A percentile compares a stretch with the other conserved stretches of the same genome.
Conservation (phyloP, 768 basidiomycete species). For the Lactarius pseudohatsudake region DNA sequence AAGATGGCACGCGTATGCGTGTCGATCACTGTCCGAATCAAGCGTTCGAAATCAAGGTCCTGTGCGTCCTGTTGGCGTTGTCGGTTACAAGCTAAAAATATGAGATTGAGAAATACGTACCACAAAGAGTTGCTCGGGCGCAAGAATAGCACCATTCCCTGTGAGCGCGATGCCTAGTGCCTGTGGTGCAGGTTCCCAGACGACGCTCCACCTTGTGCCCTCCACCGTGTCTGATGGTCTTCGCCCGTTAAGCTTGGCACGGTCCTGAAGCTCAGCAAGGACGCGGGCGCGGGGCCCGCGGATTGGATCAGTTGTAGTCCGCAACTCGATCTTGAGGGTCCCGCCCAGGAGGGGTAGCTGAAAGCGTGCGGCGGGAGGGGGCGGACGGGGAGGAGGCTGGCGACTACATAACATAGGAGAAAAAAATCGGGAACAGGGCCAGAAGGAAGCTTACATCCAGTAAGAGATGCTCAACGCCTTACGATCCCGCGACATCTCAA, state of each 20-base stretch:
- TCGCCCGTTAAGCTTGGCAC: conserved; percentile 54
- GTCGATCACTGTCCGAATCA: conserved; percentile 62
- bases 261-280: conserved; percentile 61
- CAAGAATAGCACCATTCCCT: conserved; percentile 45
- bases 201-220: conserved; percentile 61
- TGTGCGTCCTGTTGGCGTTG: conserved; percentile 50
- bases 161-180: conserved; percentile 63
- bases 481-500: conserved; percentile 67
- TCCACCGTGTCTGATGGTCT: conserved; percentile 75
- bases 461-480: conserved; percentile 75
- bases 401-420: conserved; percentile 36
- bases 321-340: conserved; percentile 68
- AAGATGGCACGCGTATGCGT: conserved; percentile 67
- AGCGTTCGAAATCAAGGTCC: conserved; percentile 70
- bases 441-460: conserved; percentile 63
- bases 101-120: conserved; percentile 47
- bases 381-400: conserved; percentile 35
- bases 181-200: conserved; percentile 73
- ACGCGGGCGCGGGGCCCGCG: conserved; percentile 54
- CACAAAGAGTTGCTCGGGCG: conserved; percentile 47
- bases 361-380: conserved; percentile 37
- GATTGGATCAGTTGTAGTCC: conserved; percentile 53
- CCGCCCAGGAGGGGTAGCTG: conserved; percentile 67
- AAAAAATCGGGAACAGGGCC: conserved; percentile 8
- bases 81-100: neutral